phyloP scores from a whole-genome alignment of 176 grass and related monocot genomes.

The Juncus inflexus region DNA sequence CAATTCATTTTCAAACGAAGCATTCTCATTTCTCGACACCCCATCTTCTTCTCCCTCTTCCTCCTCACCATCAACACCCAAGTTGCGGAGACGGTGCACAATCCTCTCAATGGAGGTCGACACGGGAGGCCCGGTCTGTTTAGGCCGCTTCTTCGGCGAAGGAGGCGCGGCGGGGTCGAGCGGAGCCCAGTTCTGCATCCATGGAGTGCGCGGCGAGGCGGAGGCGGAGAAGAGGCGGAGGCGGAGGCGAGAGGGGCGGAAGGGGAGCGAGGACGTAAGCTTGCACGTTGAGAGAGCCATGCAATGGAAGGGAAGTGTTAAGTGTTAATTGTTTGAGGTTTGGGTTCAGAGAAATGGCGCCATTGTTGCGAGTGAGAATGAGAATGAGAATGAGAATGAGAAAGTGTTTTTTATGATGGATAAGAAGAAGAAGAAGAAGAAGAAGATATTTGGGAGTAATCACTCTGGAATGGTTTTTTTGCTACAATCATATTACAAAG shows the following conservation, averaged over 20 bases:
- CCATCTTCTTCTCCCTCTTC: slow-evolving; percentile 52
- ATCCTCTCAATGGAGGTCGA: slow-evolving; percentile 78
- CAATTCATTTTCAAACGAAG: slow-evolving; percentile 23
- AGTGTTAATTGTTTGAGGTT: background rate
- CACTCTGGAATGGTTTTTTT: no score
- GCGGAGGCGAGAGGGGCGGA: slow-evolving; percentile 44
- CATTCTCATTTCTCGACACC: background rate
- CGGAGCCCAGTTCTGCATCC: slow-evolving; percentile 65
- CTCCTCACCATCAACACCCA: slow-evolving; percentile 57
- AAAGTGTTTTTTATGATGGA: background rate
- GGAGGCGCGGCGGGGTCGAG: slow-evolving; percentile 31
- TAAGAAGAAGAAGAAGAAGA: no score
- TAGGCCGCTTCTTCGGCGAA: slow-evolving; percentile 11
- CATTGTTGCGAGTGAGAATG: slow-evolving; percentile 15
- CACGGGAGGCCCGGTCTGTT: background rate
- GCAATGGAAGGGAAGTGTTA: no score
- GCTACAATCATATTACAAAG: no score
- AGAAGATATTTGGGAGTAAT: no score
- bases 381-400: no score
- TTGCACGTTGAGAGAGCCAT: slow-evolving; percentile 60
- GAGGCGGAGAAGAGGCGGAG: slow-evolving; percentile 33
- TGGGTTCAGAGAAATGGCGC: slow-evolving; percentile 25
- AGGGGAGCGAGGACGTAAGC: slow-evolving; percentile 46
- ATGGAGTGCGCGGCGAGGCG: slow-evolving; percentile 34
- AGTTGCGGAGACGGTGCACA: slow-evolving; percentile 86